Base-by-base conservation (phyloP, 306 rosid genomes). In the Citrullus colocynthis region DNA sequence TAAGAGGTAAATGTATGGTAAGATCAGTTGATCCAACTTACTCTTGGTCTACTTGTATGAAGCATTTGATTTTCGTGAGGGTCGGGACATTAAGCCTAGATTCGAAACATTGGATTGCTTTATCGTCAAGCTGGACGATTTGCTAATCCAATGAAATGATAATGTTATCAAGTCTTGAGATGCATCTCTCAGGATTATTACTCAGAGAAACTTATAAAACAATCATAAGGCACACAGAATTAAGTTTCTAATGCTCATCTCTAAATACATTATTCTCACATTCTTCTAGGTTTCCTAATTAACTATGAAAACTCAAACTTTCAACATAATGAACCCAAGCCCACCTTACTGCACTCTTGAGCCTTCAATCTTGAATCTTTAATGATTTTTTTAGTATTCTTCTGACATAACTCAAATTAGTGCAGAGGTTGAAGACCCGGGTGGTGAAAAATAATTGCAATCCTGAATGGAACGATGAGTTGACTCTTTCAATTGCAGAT, bases 381-480 rank as follows among this genome's bases (percentile, higher is more conserved):
- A 49, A 28, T 5, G 7, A 52, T 2, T 30, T 16, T 72, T 28
- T 15, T 20, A 21, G 21, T 7, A 16, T 28, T 34, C 28, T 51
- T 74, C 39, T 24, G 52, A 75, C 51, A 6, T 41, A 24, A 11
- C 74, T 17, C 32, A 67, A 28, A 77, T 14, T 21, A 28, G 75
- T 80, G 81, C 87, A 92, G 91, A 92, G 79, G 58, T n/a, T 92
- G 84, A 95, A 87, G 82, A 89, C 97, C 49, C 80, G 85, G 56
- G 92, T 85, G 20, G 52, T 89, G n/a, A 88, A 87, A n/a, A 84
- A 82, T 9, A 82, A 83, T 52, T 82, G 89, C 85, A 90, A 92
- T 76, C 98, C 98, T 11, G 81, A 83, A 52, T 95, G 98, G 98
- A 81, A 95, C 51, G 95, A 92, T 63, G 95, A 92, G 64, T 36